These are phyloP conservation scores for Rhodotorula glutinis DNA, from an alignment of 1,284 basidiomycete species.

Conservation along the genomic window DNA sequence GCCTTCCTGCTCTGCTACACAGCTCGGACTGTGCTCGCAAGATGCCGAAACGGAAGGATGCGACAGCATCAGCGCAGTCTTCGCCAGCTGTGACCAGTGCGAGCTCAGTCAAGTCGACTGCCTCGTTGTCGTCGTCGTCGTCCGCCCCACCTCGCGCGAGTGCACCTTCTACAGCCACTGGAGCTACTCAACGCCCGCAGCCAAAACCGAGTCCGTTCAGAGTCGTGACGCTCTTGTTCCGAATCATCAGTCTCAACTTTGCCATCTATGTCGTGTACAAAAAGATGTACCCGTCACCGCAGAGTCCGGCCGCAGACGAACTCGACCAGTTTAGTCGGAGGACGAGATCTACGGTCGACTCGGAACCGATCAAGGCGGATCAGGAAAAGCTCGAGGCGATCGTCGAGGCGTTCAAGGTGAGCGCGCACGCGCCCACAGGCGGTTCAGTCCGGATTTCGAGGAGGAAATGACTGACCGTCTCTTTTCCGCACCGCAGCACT, in stretches of 20 bases:
- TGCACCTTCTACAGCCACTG: neutral
- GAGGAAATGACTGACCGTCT: constrained; percentile 69
- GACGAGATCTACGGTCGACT: neutral
- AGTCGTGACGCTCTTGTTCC: neutral
- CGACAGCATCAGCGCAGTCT: no score
- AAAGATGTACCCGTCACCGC: neutral
- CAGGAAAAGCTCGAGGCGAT: no score
- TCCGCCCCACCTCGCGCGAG: neutral
- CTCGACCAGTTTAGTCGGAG: neutral
- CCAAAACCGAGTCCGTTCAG: neutral
- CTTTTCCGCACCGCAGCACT: constrained; percentile 20
- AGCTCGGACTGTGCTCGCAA: neutral
- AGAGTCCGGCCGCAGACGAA: neutral
- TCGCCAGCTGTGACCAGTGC: no score
- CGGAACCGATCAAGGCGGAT: constrained; percentile 6
- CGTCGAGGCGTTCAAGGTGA: no score
- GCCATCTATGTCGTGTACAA: constrained; percentile 15
- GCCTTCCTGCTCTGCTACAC: no score
- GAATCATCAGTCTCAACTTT: constrained; percentile 3
- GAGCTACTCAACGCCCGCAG: no score
- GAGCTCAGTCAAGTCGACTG: neutral
- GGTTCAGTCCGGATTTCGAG: no score
- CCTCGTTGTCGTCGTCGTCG: no score
- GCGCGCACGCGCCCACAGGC: no score
- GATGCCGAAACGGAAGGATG: constrained; percentile 12